These are phyloP conservation scores for Biscutella laevigata DNA, from an alignment of 441 rosid genomes.

Conservation along the genomic window DNA sequence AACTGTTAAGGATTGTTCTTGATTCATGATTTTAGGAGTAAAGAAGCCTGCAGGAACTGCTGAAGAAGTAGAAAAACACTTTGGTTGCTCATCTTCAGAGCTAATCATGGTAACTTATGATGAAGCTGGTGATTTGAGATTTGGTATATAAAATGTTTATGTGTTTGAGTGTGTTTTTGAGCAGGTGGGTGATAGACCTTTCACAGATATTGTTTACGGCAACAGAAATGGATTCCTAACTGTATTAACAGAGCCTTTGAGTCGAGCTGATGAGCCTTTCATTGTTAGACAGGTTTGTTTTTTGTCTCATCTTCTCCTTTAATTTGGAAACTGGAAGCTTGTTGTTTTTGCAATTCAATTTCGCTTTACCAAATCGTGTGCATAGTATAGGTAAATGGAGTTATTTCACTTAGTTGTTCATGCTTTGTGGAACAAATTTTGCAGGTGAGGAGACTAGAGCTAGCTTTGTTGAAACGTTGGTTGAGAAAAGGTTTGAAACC, in stretches of 20 bases:
- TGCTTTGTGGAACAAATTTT: too few relatives aligned
- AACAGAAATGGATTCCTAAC: conserved; percentile 84
- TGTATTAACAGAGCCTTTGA: conserved; percentile 65
- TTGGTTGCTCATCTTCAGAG: conserved; percentile 71
- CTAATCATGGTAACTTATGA: conserved; percentile 61
- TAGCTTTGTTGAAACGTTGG: conserved; percentile 47
- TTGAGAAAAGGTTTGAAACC: conserved; percentile 63
- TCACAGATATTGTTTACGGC: conserved; percentile 84
- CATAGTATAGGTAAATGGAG: neutral
- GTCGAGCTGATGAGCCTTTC: conserved; percentile 75
- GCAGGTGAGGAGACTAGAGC: conserved; percentile 81
- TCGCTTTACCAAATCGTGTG: neutral
- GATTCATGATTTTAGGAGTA: conserved; percentile 35
- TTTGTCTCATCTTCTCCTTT: conserved; percentile 1
- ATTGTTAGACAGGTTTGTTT: conserved; percentile 84
- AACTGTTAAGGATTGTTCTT: neutral
- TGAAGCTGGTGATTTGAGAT: neutral
- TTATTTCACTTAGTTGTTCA: neutral
- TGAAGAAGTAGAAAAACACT: conserved; percentile 92
- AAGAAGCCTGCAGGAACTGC: conserved; percentile 96
- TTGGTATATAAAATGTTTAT: conserved; percentile 5
- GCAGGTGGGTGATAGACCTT: conserved; percentile 96
- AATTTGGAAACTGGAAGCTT: too few relatives aligned
- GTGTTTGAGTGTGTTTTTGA: conserved; percentile 17
- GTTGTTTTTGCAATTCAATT: neutral